Percentiles rank a stretch among this genome's conserved stretches.
Evolutionary conservation across 352 stramenopile species (phyloP).

Genomic region (Phytophthora pinifolia): DNA sequence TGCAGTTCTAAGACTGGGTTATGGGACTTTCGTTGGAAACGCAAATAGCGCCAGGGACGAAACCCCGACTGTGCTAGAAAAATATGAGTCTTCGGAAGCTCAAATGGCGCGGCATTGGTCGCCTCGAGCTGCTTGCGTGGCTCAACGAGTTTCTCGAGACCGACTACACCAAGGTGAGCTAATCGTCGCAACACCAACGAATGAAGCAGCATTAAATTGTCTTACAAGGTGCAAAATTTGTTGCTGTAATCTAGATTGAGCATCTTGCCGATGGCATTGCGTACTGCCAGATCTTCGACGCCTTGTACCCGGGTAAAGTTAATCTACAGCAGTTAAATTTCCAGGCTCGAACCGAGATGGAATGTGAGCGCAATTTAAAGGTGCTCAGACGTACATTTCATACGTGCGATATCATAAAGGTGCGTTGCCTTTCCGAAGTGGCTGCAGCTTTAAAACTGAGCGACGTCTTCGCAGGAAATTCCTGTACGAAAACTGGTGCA

Average conservation of each 20-base stretch:
- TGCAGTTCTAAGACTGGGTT: too few species aligned
- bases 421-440: slow-evolving; percentile 8
- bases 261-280: slow-evolving; percentile 78
- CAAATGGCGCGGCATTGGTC: slow-evolving; percentile 72
- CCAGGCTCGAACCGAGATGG: slow-evolving; percentile 42
- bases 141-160: slow-evolving; percentile 82
- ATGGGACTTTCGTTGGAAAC: too few species aligned
- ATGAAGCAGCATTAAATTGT: too few species aligned
- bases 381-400: slow-evolving; percentile 60
- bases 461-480: slow-evolving; percentile 45
- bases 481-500: slow-evolving; percentile 63
- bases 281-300: slow-evolving; percentile 78
- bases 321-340: slow-evolving; percentile 62
- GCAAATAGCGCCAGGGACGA: too few species aligned
- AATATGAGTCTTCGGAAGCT: slow-evolving; percentile 75
- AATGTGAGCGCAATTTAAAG: slow-evolving; percentile 69
- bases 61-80: too few species aligned
- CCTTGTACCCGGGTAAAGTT: slow-evolving; percentile 69
- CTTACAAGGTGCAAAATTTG: neutral
- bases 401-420: slow-evolving; percentile 64
- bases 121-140: slow-evolving; percentile 77
- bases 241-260: slow-evolving; percentile 45
- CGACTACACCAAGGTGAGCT: slow-evolving; percentile 72
- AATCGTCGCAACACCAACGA: neutral
- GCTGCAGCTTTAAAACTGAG: neutral